Evolutionary conservation across 352 stramenopile genomes (phyloP).

Genomic region (Phytophthora quininea): DNA sequence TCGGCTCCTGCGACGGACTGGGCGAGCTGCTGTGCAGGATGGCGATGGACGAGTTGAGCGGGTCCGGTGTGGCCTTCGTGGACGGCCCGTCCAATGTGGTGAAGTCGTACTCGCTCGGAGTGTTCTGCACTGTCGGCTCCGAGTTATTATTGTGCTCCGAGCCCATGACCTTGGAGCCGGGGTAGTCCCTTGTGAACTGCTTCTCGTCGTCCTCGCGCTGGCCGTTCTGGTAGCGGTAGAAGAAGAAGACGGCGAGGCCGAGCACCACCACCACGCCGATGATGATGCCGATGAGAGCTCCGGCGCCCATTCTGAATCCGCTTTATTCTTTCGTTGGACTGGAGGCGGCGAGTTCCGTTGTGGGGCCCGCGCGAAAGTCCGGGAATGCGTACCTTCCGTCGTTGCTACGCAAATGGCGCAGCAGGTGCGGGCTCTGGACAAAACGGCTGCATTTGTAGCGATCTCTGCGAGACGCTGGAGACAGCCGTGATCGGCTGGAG

Average conservation of each 20-base stretch:
- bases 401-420: slow-evolving; percentile 14
- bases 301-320: slow-evolving; percentile 41
- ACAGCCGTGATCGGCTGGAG: slow-evolving; percentile 5
- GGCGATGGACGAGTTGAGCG: slow-evolving; percentile 37
- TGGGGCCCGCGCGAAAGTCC: neutral
- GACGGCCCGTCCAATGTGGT: slow-evolving; percentile 32
- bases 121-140: slow-evolving; percentile 34
- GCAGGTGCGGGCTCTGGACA: neutral
- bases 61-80: slow-evolving; percentile 30
- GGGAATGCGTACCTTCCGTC: slow-evolving; percentile 17
- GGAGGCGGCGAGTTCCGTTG: slow-evolving; percentile 2
- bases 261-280: slow-evolving; percentile 42
- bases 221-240: slow-evolving; percentile 35
- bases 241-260: slow-evolving; percentile 43
- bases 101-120: slow-evolving; percentile 43
- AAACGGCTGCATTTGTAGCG: neutral
- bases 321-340: neutral
- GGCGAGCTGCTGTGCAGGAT: slow-evolving; percentile 32
- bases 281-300: slow-evolving; percentile 50
- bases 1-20: slow-evolving; percentile 32
- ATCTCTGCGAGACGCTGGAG: slow-evolving; percentile 5
- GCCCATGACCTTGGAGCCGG: slow-evolving; percentile 29
- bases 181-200: slow-evolving; percentile 45
- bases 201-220: slow-evolving; percentile 43
- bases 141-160: slow-evolving; percentile 14